Evolutionary conservation across 495 filamentous ascomycete genomes (phyloP).

Genomic region (Penicillium daleae): DNA sequence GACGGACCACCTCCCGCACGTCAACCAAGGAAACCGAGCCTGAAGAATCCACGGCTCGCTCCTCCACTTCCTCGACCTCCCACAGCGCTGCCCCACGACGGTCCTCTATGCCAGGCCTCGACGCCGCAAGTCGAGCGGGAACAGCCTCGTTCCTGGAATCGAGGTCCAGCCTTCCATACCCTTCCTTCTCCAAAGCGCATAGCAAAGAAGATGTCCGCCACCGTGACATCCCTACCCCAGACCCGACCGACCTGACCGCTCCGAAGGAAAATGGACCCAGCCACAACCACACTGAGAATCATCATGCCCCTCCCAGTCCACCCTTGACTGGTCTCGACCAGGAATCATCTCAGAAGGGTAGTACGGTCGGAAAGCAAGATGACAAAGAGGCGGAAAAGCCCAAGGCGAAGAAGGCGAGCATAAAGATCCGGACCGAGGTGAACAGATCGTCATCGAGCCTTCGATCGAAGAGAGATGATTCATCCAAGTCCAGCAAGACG

Average conservation of each 20-base stretch:
- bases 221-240: slow-evolving; percentile 74
- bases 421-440: slow-evolving; percentile 47
- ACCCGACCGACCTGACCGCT: slow-evolving; percentile 74
- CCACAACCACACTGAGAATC: slow-evolving; percentile 34
- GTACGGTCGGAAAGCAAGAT: slow-evolving; percentile 39
- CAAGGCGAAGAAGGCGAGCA: slow-evolving; percentile 41
- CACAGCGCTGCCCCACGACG: slow-evolving; percentile 41
- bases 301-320: slow-evolving; percentile 62
- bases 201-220: slow-evolving; percentile 79
- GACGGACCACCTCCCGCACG: slow-evolving; percentile 42
- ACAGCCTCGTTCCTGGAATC: slow-evolving; percentile 54
- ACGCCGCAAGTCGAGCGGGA: slow-evolving; percentile 39
- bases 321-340: slow-evolving; percentile 61
- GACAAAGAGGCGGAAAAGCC: slow-evolving; percentile 44
- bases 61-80: slow-evolving; percentile 40
- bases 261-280: slow-evolving; percentile 40
- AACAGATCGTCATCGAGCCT: slow-evolving; percentile 49
- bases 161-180: slow-evolving; percentile 75
- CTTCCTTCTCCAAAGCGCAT: slow-evolving; percentile 84
- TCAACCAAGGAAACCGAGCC: slow-evolving; percentile 55
- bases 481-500: slow-evolving; percentile 44
- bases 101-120: slow-evolving; percentile 56
- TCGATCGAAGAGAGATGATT: slow-evolving; percentile 44
- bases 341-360: slow-evolving; percentile 51
- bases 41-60: slow-evolving; percentile 38